A percentile compares a stretch with the other conserved stretches of the same genome.
These are phyloP conservation scores for Tulasnella sp. DNA, from an alignment of 768 basidiomycete species.

Conservation along the genomic window DNA sequence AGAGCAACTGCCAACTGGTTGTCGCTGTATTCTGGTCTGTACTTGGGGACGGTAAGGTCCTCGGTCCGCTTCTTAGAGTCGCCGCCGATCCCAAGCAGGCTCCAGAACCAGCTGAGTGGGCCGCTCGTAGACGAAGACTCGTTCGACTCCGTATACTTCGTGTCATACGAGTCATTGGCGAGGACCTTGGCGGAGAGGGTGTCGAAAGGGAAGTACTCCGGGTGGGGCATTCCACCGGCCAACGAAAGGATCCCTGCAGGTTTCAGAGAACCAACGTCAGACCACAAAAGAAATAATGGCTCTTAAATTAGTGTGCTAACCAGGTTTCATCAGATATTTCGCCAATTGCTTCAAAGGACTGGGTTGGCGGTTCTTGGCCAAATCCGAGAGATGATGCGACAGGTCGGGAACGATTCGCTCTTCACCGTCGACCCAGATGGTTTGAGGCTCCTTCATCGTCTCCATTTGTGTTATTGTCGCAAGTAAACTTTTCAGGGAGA, in stretches of 20 bases:
- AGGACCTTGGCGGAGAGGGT: conserved; percentile 45
- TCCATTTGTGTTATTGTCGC: neutral
- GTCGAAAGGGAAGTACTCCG: conserved; percentile 61
- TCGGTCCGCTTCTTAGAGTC: conserved; percentile 23
- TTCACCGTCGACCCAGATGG: conserved; percentile 6
- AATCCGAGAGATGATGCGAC: conserved; percentile 55
- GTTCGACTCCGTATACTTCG: neutral
- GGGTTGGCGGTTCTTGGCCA: conserved; percentile 36
- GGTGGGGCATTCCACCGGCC: conserved; percentile 66
- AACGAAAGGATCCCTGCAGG: conserved; percentile 36
- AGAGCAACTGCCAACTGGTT: conserved; percentile 53
- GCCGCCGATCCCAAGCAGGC: conserved; percentile 30
- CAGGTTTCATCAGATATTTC: conserved; percentile 44
- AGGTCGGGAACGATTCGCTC: conserved; percentile 32
- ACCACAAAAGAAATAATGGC: neutral
- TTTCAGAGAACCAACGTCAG: neutral
- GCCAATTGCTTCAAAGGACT: conserved; percentile 59
- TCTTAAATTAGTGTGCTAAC: no score
- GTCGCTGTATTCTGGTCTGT: conserved; percentile 30
- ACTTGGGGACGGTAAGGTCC: conserved; percentile 51
- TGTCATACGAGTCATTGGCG: conserved; percentile 32
- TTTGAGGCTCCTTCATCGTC: neutral
- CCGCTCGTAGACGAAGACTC: conserved; percentile 17
- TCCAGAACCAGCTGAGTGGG: conserved; percentile 47
- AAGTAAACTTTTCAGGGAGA: neutral